Percentiles rank a stretch among this genome's conserved stretches.
phyloP scores from a whole-genome alignment of 176 grass and related monocot genomes.

The Pharus latifolius region DNA sequence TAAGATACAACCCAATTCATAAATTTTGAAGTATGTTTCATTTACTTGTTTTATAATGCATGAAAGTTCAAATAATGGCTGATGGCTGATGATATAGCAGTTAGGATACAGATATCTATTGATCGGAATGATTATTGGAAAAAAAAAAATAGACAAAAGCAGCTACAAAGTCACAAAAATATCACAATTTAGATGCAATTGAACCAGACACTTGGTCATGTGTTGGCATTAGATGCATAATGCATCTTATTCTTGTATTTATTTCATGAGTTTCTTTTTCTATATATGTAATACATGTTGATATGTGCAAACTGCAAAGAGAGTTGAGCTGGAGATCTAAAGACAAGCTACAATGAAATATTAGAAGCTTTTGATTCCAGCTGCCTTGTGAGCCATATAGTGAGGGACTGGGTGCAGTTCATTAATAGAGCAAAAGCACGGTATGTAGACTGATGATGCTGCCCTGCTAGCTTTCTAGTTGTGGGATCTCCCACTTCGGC shows the following conservation, averaged over 20 bases:
- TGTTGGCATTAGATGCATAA: not conserved
- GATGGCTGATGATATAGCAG: not conserved
- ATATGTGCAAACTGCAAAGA: conserved; percentile 14
- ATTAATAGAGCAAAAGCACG: too few relatives aligned
- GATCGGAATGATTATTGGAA: not conserved
- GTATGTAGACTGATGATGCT: too few relatives aligned
- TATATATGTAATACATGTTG: not conserved
- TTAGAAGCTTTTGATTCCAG: not conserved
- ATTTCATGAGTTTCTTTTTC: not conserved
- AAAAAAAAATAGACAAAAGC: not conserved
- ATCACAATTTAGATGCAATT: not conserved
- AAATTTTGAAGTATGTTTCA: not conserved
- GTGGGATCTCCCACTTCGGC: too few relatives aligned
- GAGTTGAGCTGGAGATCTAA: not conserved
- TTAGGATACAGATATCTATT: not conserved
- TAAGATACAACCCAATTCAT: not conserved
- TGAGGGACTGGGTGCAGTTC: too few relatives aligned
- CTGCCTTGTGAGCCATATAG: not conserved
- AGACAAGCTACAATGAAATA: too few relatives aligned
- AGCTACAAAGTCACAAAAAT: not conserved
- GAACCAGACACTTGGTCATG: not conserved
- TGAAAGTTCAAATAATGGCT: not conserved
- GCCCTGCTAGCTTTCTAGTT: too few relatives aligned
- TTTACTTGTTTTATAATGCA: not conserved
- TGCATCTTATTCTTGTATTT: not conserved